These are phyloP conservation scores for Cutaneotrichosporon cavernicola DNA, from an alignment of 1,284 basidiomycete species.

Conservation along the genomic window DNA sequence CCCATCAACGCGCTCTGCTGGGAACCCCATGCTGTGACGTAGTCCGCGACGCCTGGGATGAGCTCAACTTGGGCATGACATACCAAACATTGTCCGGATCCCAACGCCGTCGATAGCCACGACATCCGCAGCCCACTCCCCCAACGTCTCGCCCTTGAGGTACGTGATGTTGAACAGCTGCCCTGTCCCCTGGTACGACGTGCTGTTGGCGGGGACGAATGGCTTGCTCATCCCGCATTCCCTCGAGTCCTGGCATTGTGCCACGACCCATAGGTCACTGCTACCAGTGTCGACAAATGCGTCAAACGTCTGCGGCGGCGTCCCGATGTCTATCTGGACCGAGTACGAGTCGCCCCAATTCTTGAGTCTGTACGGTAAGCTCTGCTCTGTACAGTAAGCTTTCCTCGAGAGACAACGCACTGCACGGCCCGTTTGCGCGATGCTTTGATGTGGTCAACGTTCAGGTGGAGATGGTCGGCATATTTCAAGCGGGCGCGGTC, in stretches of 20 bases:
- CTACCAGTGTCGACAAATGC: constrained; percentile 62
- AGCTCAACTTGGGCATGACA: not conserved
- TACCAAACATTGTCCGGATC: not conserved
- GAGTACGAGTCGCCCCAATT: constrained; percentile 43
- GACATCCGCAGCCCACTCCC: not conserved
- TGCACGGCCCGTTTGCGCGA: not conserved
- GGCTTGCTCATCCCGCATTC: constrained; percentile 27
- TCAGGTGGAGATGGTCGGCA: not conserved
- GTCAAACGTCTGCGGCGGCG: constrained; percentile 57
- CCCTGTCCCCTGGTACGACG: constrained; percentile 35
- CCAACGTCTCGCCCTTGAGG: constrained; percentile 3
- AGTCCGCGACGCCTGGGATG: not conserved
- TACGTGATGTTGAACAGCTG: not conserved
- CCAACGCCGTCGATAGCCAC: not conserved
- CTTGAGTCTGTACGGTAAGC: constrained; percentile 31
- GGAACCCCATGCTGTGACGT: not conserved
- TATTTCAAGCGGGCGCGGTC: not conserved
- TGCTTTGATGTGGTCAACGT: not conserved
- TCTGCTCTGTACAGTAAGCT: constrained; percentile 20
- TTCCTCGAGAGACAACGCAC: not conserved
- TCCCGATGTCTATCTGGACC: constrained; percentile 39
- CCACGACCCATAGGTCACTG: constrained; percentile 57
- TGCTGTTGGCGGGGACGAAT: constrained; percentile 20
- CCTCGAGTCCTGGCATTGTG: constrained; percentile 18
- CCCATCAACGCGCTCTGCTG: constrained; percentile 3